These are phyloP conservation scores for Acanthamoeba triangularis DNA, from an alignment of 208 protist species.

Conservation along the genomic window DNA sequence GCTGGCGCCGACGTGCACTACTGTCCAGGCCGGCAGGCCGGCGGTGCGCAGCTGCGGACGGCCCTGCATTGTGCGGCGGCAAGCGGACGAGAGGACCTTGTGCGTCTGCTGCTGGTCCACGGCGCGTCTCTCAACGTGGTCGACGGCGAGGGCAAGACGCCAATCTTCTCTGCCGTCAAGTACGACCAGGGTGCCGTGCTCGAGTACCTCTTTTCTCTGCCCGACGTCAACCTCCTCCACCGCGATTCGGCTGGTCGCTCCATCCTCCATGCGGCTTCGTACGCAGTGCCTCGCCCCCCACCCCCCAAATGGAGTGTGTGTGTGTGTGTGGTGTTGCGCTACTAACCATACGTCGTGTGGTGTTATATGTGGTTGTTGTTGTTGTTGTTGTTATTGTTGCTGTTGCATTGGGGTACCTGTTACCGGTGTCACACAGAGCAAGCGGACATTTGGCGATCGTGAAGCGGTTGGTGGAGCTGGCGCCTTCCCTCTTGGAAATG, in stretches of 20 bases:
- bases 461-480: neutral
- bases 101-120: neutral
- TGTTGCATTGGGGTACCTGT: neutral
- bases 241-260: neutral
- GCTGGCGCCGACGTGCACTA: neutral
- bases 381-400: neutral
- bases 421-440: neutral
- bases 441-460: neutral
- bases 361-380: no score
- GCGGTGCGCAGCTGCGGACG: conserved; percentile 16
- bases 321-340: neutral
- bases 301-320: neutral
- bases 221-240: conserved; percentile 16
- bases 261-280: neutral
- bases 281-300: neutral
- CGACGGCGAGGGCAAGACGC: conserved; percentile 12
- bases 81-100: neutral
- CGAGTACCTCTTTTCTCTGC: neutral
- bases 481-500: neutral
- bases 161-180: conserved; percentile 57
- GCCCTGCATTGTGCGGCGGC: conserved; percentile 4
- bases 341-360: no score
- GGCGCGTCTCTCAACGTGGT: neutral
- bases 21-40: neutral
- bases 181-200: neutral